phyloP scores from a whole-genome alignment of 176 grass and related monocot species.

The maize (Zea mays) region Zm-B73-REFERENCE-NAM-5.0 NC_050096.1:61149001-61149500 shows the following conservation, averaged over 20 bases:
- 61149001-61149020: slow-evolving; percentile 98
- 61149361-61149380: slow-evolving; percentile 99
- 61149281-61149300: not conserved
- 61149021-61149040: slow-evolving; percentile 91
- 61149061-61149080: slow-evolving; percentile 97
- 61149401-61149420: slow-evolving; percentile 98
- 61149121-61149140: slow-evolving; percentile 97
- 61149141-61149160: slow-evolving; percentile 92
- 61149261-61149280: slow-evolving; percentile 2
- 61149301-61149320: slow-evolving; percentile 27
- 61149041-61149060: slow-evolving; percentile 77
- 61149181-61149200: slow-evolving; percentile 99
- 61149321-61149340: slow-evolving; percentile 67
- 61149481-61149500: no score
- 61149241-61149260: slow-evolving; percentile 43
- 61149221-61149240: slow-evolving; percentile 99
- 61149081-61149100: slow-evolving; percentile 98
- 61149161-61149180: slow-evolving; percentile 96
- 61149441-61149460: slow-evolving; percentile 73
- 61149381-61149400: slow-evolving; percentile 99
- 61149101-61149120: slow-evolving; percentile 99
- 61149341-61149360: slow-evolving; percentile 99
- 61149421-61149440: slow-evolving; percentile 98
- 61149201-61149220: slow-evolving; percentile 98
- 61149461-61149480: not conserved